Evolutionary conservation across 2,329 filamentous ascomycete genomes (phyloP), one percentile per base, ranked within the genome.

Genomic region (Hypoxylon sp.): DNA sequence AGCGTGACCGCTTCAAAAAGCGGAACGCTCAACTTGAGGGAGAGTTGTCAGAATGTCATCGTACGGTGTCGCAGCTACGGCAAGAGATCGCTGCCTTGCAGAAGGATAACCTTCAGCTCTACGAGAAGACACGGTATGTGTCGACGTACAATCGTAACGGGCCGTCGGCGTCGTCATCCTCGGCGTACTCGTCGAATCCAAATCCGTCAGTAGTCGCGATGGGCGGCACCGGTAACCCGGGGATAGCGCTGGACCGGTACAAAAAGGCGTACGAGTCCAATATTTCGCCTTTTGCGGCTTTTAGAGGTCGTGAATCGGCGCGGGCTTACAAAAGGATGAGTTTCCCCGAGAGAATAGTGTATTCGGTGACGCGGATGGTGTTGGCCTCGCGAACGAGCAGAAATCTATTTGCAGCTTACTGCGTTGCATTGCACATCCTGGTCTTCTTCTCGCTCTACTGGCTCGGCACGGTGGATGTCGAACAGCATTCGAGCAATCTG

Each of bases 1-100:
- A 99, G 80, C 91, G 96, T 66, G 96, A 99, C 80, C 93, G 96
- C 53, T 99, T 98, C 87, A 98, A 97, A 84, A 93, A 97, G 83
- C 93, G 94, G 75, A 98, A 97, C 70, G 82, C 89, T 0, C 92
- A 99, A 77, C 87, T 99, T 20, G 96, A 98, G 80, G 88, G 91
- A 64, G 95, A 98, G 75, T 83, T 98, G 8, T 93, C 93, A 4
- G 93, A 96, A 70, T 87, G 87, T 32, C 93, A 98, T 78, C 86
- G 88, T 48, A 91, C 87, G 0, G 89, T 97, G 20, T 95, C 93
- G 18, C 91, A 94, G 33, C 84, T 99, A 48, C 89, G 96, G 44
- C 93, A 96, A 72, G 96, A 99, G 77, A 89, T 98, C 64, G 91
- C 93, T 4, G 93, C 93, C 1, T 83, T 99, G 40, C 96, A 99